Conservation (phyloP, 2,329 filamentous ascomycete species). For the Fusarium sp. region DNA sequence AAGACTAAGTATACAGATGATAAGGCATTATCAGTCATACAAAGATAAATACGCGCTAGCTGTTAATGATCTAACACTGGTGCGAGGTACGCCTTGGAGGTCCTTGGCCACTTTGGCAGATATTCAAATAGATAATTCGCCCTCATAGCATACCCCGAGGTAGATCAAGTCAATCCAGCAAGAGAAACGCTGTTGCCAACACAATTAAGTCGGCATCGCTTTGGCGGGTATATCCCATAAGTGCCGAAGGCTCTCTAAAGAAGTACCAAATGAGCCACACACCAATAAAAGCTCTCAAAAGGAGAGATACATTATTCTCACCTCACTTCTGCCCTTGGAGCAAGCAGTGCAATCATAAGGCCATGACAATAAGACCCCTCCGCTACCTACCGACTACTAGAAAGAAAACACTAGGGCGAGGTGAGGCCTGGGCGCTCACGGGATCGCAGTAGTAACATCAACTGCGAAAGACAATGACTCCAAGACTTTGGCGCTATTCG, state of each 20-base stretch:
- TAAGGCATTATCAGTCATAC: neutral
- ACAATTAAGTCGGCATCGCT: neutral
- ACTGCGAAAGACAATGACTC: neutral
- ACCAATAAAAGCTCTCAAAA: neutral
- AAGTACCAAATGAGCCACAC: neutral
- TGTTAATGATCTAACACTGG: neutral
- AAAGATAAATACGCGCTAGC: neutral
- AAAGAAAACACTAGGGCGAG: neutral
- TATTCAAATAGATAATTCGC: no score
- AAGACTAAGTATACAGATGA: neutral
- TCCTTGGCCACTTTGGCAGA: neutral
- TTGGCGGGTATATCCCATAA: neutral
- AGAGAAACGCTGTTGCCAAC: no score
- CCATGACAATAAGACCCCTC: neutral
- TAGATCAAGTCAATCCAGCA: no score
- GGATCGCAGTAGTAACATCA: neutral
- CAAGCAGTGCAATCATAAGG: neutral
- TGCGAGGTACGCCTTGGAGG: neutral
- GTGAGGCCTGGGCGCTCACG: neutral
- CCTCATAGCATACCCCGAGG: no score
- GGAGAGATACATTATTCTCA: neutral
- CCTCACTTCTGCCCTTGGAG: neutral
- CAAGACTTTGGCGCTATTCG: neutral
- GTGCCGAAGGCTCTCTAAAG: neutral
- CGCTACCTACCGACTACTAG: neutral